phyloP scores from a whole-genome alignment of 2,329 filamentous ascomycete species.

The Phoma herbarum region DNA sequence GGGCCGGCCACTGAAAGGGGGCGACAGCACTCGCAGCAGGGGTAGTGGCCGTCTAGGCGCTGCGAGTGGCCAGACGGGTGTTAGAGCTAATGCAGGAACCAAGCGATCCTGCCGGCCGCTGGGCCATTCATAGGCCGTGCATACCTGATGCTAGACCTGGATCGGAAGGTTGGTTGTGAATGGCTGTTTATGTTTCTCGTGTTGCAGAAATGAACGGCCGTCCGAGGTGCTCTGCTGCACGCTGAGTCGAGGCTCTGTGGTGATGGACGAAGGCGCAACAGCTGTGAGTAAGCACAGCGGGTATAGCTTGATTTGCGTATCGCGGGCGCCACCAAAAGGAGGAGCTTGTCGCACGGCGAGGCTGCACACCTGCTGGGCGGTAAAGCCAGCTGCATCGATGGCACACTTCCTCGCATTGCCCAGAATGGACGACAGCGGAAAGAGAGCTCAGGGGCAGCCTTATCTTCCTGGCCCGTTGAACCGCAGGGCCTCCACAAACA shows the following conservation, averaged over 20 bases:
- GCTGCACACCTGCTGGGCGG: constrained; percentile 13
- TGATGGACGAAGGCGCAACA: constrained; percentile 13
- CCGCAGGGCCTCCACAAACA: constrained; percentile 23
- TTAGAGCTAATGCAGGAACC: constrained; percentile 50
- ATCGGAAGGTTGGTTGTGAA: constrained; percentile 40
- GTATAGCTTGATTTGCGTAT: constrained; percentile 29
- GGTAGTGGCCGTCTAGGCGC: constrained; percentile 33
- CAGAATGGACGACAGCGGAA: constrained; percentile 5
- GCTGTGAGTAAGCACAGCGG: constrained; percentile 31
- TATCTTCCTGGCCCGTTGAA: constrained; percentile 19
- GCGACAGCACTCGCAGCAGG: constrained; percentile 39
- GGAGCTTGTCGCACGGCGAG: constrained; percentile 20
- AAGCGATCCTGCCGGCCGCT: constrained; percentile 37
- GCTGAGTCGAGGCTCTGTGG: constrained; percentile 34
- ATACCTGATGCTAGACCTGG: constrained; percentile 39
- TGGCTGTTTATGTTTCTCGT: constrained; percentile 43
- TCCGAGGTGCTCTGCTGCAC: constrained; percentile 21
- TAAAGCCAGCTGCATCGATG: constrained; percentile 1
- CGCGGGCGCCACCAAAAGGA: constrained; percentile 22
- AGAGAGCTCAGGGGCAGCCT: constrained; percentile 16
- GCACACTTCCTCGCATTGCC: constrained; percentile 10
- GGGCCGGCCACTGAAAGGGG: constrained; percentile 47
- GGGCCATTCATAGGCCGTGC: constrained; percentile 38
- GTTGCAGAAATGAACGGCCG: constrained; percentile 44
- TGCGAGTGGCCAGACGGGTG: constrained; percentile 43